These are phyloP conservation scores for Fusarium paranaense DNA, from an alignment of 2,329 filamentous ascomycete species.

Conservation along the genomic window DNA sequence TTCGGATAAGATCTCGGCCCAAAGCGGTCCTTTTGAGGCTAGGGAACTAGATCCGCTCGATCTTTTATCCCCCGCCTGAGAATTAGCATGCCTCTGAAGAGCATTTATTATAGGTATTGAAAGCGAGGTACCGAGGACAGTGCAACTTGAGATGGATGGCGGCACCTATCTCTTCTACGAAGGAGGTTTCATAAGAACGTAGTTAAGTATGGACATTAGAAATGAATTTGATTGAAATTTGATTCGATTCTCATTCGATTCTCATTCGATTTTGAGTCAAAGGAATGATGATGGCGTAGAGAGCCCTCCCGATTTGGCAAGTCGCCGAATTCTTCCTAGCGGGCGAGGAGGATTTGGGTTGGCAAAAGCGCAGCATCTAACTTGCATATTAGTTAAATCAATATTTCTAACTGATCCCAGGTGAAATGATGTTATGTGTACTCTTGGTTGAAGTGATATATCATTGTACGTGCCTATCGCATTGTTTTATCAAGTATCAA, in stretches of 20 bases:
- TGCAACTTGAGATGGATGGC: background rate
- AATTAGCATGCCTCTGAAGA: background rate
- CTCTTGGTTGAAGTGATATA: background rate
- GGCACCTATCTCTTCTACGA: background rate
- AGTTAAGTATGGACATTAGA: background rate
- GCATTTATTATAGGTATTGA: background rate
- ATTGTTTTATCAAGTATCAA: background rate
- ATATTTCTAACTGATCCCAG: background rate
- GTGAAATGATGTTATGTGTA: no score
- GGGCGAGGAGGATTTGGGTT: background rate
- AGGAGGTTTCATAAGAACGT: background rate
- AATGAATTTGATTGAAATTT: background rate
- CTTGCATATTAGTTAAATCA: background rate
- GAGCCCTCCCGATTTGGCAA: background rate
- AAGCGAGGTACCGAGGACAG: background rate
- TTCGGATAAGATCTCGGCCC: background rate
- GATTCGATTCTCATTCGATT: background rate
- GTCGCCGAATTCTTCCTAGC: background rate
- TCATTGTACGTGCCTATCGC: no score
- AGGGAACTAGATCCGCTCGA: background rate
- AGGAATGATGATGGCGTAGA: background rate
- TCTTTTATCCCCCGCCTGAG: background rate
- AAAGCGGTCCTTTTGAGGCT: background rate
- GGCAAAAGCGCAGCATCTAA: background rate
- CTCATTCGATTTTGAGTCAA: background rate